Evolutionary conservation across 2,329 filamentous ascomycete genomes (phyloP), one percentile per base, ranked within the genome.

Genomic region (Arthrinium puccinioides): DNA sequence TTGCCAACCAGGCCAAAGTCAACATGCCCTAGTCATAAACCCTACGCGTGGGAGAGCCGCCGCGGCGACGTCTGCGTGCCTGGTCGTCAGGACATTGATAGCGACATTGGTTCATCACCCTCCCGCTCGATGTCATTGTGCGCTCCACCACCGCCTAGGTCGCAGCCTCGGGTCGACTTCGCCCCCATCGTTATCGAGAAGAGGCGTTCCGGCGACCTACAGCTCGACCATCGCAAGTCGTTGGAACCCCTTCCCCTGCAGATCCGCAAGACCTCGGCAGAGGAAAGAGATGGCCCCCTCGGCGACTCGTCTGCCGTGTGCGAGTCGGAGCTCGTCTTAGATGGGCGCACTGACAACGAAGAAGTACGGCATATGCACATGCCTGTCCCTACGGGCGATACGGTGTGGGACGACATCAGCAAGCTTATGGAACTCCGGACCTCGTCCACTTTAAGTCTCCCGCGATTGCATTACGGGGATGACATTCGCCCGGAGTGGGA

Each of bases 401-500:
- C 36, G 5, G 30, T 34, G 4, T 33, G 28, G 37, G 40, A 39
- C 26, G 40, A 43, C 30, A 37, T 43, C 33, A 32, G 38, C 14
- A 29, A 23, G 4, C 31, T 40, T n/a, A 34, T 32, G 29, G 39
- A 41, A 16, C 19, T 41, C 9, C 35, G 36, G 11, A 20, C 33
- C 18, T 36, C 33, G 33, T 20, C 25, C 25, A n/a, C n/a, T n/a
- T n/a, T n/a, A n/a, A n/a, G n/a, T n/a, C n/a, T n/a, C n/a, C n/a
- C n/a, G n/a, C n/a, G n/a, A n/a, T n/a, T n/a, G n/a, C n/a, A n/a
- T n/a, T n/a, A 18, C 23, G 33, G 33, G 13, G 33, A 36, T 18
- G 33, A 36, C 24, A 36, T 36, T 19, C 33, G 24, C 24, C 33
- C 61, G 4, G 60, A 60, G 5, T 72, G 66, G 67, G 67, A 66